phyloP scores from a whole-genome alignment of 495 filamentous ascomycete species.

The Lasiosphaeriaceae sp. region DNA sequence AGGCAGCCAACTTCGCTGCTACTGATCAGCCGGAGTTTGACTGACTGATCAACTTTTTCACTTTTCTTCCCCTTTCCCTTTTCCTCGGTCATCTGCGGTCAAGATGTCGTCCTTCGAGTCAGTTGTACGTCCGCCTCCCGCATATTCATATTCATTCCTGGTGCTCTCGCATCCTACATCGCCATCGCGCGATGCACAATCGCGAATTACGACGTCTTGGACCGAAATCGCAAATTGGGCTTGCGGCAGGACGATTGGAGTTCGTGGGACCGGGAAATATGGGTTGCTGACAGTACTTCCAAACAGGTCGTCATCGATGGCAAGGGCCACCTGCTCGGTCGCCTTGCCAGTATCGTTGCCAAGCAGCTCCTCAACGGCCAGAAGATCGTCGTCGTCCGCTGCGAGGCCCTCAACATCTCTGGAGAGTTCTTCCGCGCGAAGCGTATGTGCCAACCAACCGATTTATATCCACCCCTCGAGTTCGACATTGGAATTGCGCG shows the following conservation, averaged over 20 bases:
- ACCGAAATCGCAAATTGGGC: not conserved
- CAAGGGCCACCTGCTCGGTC: conserved; percentile 99
- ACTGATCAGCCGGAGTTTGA: conserved; percentile 35
- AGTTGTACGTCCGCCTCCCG: conserved; percentile 68
- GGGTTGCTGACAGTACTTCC: conserved; percentile 20
- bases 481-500: conserved; percentile 10
- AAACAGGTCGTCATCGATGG: conserved; percentile 93
- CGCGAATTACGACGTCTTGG: not conserved
- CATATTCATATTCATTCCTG: conserved; percentile 4
- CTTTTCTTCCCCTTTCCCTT: conserved; percentile 28
- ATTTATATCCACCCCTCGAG: conserved; percentile 7
- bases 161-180: not conserved
- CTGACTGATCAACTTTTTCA: conserved; percentile 32
- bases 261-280: not conserved
- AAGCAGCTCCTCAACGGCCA: conserved; percentile 99
- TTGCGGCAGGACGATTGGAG: not conserved
- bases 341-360: conserved; percentile 96
- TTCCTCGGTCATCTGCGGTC: conserved; percentile 42
- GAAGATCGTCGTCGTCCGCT: conserved; percentile 98
- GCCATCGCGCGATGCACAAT: not conserved
- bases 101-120: conserved; percentile 98
- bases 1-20: conserved; percentile 31
- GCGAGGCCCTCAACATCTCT: conserved; percentile 98
- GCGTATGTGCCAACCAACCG: conserved; percentile 69
- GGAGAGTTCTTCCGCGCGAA: conserved; percentile 99